phyloP scores from a whole-genome alignment of 306 rosid genomes.

The Inga laurina region DNA sequence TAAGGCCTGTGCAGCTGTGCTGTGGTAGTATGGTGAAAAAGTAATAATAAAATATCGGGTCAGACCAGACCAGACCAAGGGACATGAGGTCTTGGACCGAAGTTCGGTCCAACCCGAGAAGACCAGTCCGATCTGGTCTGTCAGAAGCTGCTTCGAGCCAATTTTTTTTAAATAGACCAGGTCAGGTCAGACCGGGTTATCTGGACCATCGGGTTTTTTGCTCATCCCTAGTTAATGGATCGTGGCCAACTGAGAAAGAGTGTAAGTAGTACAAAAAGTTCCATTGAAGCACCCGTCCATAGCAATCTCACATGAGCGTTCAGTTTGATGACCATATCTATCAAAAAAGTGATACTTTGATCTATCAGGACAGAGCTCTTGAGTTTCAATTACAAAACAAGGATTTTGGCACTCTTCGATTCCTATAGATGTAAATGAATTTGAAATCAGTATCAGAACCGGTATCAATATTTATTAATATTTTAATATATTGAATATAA shows the following conservation, averaged over 20 bases:
- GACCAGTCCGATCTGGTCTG: no score
- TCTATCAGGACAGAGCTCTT: background rate
- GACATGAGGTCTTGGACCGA: no score
- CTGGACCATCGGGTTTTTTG: no score
- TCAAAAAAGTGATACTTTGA: background rate
- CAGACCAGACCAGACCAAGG: no score
- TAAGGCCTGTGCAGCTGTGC: no score
- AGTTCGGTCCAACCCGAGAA: no score
- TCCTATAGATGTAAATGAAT: background rate
- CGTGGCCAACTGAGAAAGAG: background rate
- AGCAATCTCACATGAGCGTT: background rate
- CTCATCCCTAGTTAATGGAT: background rate
- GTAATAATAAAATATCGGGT: no score
- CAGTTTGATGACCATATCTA: background rate
- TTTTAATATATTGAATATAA: background rate
- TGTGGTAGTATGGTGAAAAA: no score
- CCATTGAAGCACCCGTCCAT: background rate
- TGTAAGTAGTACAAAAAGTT: background rate
- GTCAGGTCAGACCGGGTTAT: no score
- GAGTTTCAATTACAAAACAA: background rate
- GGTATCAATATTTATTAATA: background rate
- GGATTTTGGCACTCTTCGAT: background rate
- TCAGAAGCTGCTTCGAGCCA: no score
- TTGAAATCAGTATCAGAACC: background rate
- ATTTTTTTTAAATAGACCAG: no score